Conservation (phyloP, 176 grass and related monocot species). For the Secale cereale region DNA sequence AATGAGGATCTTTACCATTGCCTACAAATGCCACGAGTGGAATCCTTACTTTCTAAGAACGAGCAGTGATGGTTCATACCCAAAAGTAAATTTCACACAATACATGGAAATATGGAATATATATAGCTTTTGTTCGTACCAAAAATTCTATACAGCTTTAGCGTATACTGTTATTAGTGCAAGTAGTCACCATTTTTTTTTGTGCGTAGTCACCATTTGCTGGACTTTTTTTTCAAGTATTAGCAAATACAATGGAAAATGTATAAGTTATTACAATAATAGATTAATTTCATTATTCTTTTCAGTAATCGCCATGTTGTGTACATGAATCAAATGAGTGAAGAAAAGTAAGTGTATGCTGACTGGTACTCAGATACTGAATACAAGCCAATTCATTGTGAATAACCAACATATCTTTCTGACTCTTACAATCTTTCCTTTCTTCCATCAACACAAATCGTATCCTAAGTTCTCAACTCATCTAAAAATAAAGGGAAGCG, state of each 20-base stretch:
- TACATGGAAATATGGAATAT: background rate
- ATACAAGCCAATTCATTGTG: background rate
- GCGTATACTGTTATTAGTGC: background rate
- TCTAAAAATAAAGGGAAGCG: background rate
- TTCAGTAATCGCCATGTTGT: background rate
- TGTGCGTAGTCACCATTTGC: slow-evolving; percentile 5
- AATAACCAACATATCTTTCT: background rate
- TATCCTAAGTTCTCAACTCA: background rate
- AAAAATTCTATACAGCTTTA: background rate
- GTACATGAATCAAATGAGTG: background rate
- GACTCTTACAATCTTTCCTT: background rate
- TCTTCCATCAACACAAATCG: background rate
- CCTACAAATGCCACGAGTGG: background rate
- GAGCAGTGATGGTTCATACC: background rate
- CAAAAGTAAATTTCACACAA: background rate
- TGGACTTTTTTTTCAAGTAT: background rate
- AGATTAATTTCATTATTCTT: background rate
- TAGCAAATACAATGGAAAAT: background rate
- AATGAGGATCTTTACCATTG: background rate
- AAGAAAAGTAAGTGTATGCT: background rate
- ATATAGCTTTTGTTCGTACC: background rate
- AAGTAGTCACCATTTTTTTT: slow-evolving; percentile 11
- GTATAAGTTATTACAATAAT: background rate
- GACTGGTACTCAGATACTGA: background rate
- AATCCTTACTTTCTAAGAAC: background rate